A percentile compares a stretch with the other conserved stretches of the same genome.
Evolutionary conservation across 805 yeast species (phyloP).

Genomic region (Kodamaea neixiangensis): DNA sequence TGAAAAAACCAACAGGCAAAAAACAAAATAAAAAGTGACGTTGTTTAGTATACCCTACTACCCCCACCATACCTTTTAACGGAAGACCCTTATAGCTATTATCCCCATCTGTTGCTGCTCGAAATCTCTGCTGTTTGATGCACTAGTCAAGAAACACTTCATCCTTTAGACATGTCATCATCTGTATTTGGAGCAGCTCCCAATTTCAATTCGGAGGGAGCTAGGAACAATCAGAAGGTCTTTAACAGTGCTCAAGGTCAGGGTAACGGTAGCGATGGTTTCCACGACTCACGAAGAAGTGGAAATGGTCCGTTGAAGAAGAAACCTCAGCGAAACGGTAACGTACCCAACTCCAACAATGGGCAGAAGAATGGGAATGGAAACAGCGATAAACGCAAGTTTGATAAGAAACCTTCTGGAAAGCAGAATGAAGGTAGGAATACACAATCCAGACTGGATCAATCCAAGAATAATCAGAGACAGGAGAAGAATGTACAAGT

Average conservation of each 20-base stretch:
- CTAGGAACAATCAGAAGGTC: constrained; percentile 6
- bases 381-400: constrained; percentile 8
- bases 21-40: constrained; percentile 2
- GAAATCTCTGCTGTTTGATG: neutral
- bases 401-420: neutral
- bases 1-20: neutral
- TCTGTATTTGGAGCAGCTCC: constrained; percentile 14
- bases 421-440: neutral
- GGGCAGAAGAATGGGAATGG: constrained; percentile 2
- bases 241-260: constrained; percentile 5
- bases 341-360: neutral
- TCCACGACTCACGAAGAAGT: constrained; percentile 10
- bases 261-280: constrained; percentile 1
- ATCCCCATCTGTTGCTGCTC: neutral
- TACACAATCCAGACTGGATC: constrained; percentile 2
- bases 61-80: neutral
- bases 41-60: neutral
- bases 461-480: constrained; percentile 1
- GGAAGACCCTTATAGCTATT: neutral
- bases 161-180: constrained; percentile 8
- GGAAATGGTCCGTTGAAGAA: constrained; percentile 10
- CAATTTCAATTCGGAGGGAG: constrained; percentile 8
- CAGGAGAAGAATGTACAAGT: constrained; percentile 3
- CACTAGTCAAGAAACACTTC: neutral
- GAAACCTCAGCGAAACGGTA: constrained; percentile 4